Evolutionary conservation across 2,329 filamentous ascomycete species (phyloP).

Genomic region (Aureobasidium sp.): DNA sequence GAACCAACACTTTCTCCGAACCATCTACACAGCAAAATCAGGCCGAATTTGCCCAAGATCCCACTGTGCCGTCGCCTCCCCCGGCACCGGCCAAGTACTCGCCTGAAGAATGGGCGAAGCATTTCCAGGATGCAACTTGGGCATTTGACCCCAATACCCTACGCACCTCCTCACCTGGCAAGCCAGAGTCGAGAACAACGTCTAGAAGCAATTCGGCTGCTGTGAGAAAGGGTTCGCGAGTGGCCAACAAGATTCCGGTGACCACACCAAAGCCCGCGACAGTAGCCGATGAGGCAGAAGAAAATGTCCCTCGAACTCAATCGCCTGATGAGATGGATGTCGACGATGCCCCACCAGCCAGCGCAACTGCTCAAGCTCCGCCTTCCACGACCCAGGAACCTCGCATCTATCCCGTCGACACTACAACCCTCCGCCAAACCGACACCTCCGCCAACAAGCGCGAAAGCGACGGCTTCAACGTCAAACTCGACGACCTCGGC

Average conservation of each 20-base stretch:
- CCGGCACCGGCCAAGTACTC: conserved; percentile 30
- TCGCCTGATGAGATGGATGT: conserved; percentile 43
- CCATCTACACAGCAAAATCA: background rate
- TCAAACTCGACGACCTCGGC: conserved; percentile 43
- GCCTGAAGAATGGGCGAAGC: conserved; percentile 37
- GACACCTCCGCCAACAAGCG: conserved; percentile 16
- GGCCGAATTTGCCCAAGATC: background rate
- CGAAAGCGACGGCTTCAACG: conserved; percentile 18
- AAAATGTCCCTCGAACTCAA: conserved; percentile 22
- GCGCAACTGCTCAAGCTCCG: background rate
- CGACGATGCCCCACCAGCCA: conserved; percentile 31
- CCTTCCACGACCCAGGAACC: conserved; percentile 18
- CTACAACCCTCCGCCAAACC: conserved; percentile 17
- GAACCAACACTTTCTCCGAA: background rate
- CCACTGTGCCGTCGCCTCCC: conserved; percentile 13
- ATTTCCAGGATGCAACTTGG: conserved; percentile 39
- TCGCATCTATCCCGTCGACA: conserved; percentile 27
- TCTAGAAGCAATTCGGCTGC: conserved; percentile 9
- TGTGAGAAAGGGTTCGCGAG: conserved; percentile 4
- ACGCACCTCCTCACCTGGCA: conserved; percentile 2
- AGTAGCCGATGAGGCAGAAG: conserved; percentile 23
- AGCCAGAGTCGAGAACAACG: background rate
- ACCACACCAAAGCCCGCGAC: conserved; percentile 10
- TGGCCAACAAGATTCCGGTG: conserved; percentile 7
- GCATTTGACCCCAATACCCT: conserved; percentile 20